Base-by-base conservation (phyloP, 1,284 basidiomycete species). In the Cutaneotrichosporon curvatum region DNA sequence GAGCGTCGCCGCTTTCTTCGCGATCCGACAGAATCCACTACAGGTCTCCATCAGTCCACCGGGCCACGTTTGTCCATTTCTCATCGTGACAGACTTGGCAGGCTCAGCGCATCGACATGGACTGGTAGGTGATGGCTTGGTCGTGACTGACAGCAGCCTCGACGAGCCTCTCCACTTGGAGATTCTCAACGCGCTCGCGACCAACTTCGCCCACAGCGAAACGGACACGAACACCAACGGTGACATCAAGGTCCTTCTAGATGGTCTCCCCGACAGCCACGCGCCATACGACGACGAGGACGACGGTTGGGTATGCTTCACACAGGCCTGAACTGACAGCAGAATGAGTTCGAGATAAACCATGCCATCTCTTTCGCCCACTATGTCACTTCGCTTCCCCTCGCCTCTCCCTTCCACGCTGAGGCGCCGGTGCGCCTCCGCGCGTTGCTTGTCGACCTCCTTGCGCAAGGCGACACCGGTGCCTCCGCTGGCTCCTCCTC, bases 361-460 rank as follows among this genome's bases (percentile, higher is more conserved):
- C 64, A 67, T 45, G 65, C 63, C 20, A 64, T 70, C 54, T 68
- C 68, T 6, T 71, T 63, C 38, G 62, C 67, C 10, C 64, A 64
- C 50, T 71, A 71, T 42, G 62, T 68, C 19, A 55, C 62, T 10
- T 65, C 63, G 9, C 32, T 34, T n/a, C 37, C 44, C 2, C 18
- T 31, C 8, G n/a, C 37, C 2, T 40, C 44, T 19, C 23, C 37
- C 4, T 46, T 43, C 30, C 55, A 68, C 7, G 34, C 48, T 8
- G 22, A 46, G 15, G 48, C 60, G 4, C 48, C 67, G 3, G 54
- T 53, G 1, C 53, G 50, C 3, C 47, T 69, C n/a, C 54, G 58
- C 18, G 18, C 28, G 4, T 56, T 71, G 5, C 40, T 71, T 4
- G 33, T 39, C 2, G 62, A 59, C 2, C 42, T 70, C 11, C 23